Conservation (phyloP, 495 filamentous ascomycete species). For the Aspergillus hancockii region DNA sequence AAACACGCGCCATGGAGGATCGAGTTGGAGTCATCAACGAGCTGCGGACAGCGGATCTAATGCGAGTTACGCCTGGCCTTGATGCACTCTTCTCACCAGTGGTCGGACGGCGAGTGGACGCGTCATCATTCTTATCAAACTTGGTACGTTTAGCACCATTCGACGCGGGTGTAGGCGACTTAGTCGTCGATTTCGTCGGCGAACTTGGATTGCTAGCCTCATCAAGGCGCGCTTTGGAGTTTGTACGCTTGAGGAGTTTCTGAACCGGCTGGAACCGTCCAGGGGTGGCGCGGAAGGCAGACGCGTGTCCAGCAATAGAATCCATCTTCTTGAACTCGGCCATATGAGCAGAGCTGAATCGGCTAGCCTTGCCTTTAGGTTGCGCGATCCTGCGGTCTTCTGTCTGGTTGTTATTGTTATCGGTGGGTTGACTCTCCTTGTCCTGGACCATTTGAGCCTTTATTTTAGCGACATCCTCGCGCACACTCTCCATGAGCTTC, state of each 20-base stretch:
- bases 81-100: slow-evolving; percentile 21
- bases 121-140: slow-evolving; percentile 57
- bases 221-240: slow-evolving; percentile 73
- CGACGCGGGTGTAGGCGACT: slow-evolving; percentile 32
- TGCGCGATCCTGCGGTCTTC: slow-evolving; percentile 71
- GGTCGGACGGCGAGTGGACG: slow-evolving; percentile 50
- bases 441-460: slow-evolving; percentile 63
- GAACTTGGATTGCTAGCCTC: slow-evolving; percentile 46
- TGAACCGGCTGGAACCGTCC: slow-evolving; percentile 55
- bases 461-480: slow-evolving; percentile 66
- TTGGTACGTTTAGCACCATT: slow-evolving; percentile 64
- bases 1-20: slow-evolving; percentile 65
- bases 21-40: slow-evolving; percentile 78
- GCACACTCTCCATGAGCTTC: slow-evolving; percentile 74
- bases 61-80: slow-evolving; percentile 49
- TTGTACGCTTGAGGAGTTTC: slow-evolving; percentile 68
- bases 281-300: slow-evolving; percentile 68
- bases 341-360: slow-evolving; percentile 83
- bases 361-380: slow-evolving; percentile 71
- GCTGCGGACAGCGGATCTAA: slow-evolving; percentile 34
- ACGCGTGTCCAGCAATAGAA: slow-evolving; percentile 83
- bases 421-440: slow-evolving; percentile 44
- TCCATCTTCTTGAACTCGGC: slow-evolving; percentile 95
- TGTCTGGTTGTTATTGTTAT: slow-evolving; percentile 24
- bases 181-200: slow-evolving; percentile 39